phyloP scores from a whole-genome alignment of 768 basidiomycete species.

The Zangia roseola region DNA sequence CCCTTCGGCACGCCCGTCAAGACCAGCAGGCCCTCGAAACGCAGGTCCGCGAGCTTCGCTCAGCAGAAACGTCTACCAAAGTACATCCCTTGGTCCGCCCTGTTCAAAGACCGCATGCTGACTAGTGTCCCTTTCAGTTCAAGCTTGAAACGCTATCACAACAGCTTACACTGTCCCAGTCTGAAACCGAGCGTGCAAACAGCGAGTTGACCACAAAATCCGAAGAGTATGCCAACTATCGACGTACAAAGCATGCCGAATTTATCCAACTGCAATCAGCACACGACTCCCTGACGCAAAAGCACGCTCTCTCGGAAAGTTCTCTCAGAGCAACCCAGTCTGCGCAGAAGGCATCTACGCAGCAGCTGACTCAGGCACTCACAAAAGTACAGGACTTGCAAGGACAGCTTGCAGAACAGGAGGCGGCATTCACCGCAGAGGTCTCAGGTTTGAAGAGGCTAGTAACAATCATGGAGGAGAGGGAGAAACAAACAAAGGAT shows the following conservation, averaged over 20 bases:
- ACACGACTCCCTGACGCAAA: slow-evolving; percentile 70
- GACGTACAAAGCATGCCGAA: slow-evolving; percentile 79
- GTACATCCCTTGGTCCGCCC: slow-evolving; percentile 35
- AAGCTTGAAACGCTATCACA: slow-evolving; percentile 82
- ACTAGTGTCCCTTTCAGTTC: slow-evolving; percentile 50
- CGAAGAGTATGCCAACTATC: slow-evolving; percentile 81
- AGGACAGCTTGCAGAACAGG: slow-evolving; percentile 80
- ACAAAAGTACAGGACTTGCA: slow-evolving; percentile 72
- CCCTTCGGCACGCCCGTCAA: slow-evolving; percentile 74
- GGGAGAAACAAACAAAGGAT: slow-evolving; percentile 81
- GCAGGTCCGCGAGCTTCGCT: slow-evolving; percentile 70
- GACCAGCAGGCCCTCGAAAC: slow-evolving; percentile 68
- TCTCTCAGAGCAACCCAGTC: slow-evolving; percentile 74
- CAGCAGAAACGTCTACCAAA: slow-evolving; percentile 74
- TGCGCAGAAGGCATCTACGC: slow-evolving; percentile 65
- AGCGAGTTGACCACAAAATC: slow-evolving; percentile 68
- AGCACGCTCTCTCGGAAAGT: slow-evolving; percentile 61
- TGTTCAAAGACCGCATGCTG: not conserved
- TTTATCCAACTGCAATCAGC: slow-evolving; percentile 72
- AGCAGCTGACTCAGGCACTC: slow-evolving; percentile 76
- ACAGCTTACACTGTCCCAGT: slow-evolving; percentile 74
- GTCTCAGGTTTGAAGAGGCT: slow-evolving; percentile 70
- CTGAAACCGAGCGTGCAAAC: slow-evolving; percentile 71
- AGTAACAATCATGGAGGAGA: slow-evolving; percentile 81
- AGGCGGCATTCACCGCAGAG: slow-evolving; percentile 79